Evolutionary conservation across 164 flowering plant species (phyloP).

Genomic region (Platanus orientalis): DNA sequence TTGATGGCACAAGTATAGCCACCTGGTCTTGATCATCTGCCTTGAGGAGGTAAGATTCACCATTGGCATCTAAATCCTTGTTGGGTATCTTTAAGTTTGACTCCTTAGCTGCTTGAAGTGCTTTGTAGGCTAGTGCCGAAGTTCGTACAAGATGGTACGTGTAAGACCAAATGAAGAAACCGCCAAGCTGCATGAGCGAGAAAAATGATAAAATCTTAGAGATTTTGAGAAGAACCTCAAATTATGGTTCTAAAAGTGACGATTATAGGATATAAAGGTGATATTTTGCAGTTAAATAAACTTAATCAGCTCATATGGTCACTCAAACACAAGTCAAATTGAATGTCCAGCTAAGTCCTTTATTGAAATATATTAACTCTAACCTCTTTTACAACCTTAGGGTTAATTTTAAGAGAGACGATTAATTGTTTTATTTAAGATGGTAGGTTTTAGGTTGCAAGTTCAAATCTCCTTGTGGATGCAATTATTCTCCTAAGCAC

Average conservation of each 20-base stretch:
- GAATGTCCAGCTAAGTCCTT: too few species aligned
- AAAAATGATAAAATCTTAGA: background rate
- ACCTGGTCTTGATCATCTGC: slow-evolving; percentile 28
- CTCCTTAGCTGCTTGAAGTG: slow-evolving; percentile 23
- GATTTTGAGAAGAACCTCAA: background rate
- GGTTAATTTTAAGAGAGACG: too few species aligned
- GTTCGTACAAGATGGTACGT: slow-evolving; percentile 59
- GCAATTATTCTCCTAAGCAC: too few species aligned
- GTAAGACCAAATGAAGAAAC: slow-evolving; percentile 88
- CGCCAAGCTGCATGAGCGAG: slow-evolving; percentile 64
- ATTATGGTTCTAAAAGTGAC: too few species aligned
- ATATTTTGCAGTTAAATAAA: background rate
- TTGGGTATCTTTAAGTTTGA: slow-evolving; percentile 33
- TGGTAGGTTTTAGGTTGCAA: too few species aligned
- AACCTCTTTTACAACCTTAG: too few species aligned
- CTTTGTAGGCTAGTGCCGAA: slow-evolving; percentile 32
- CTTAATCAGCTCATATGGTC: too few species aligned
- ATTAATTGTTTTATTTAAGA: too few species aligned
- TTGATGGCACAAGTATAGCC: slow-evolving; percentile 17
- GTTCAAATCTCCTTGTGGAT: too few species aligned
- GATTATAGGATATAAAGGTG: too few species aligned
- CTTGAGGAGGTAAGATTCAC: slow-evolving; percentile 46
- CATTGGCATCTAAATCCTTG: slow-evolving; percentile 40
- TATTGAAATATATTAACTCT: too few species aligned
- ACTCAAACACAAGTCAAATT: too few species aligned